These are phyloP conservation scores for Silene coronaria DNA, from an alignment of 179 eudicot species.

Conservation along the genomic window DNA sequence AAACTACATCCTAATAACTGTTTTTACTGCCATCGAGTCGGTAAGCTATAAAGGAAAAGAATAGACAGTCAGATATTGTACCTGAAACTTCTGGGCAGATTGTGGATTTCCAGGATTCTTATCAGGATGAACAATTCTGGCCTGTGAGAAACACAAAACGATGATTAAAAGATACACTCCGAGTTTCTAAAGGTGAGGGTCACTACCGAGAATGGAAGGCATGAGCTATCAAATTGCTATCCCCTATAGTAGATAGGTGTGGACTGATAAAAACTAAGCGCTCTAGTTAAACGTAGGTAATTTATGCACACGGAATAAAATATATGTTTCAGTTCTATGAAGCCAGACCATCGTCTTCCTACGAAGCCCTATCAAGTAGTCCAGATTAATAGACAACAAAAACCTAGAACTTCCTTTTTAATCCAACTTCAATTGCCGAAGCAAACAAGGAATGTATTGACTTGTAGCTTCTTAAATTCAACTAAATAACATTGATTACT, in stretches of 20 bases:
- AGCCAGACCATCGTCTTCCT: not conserved
- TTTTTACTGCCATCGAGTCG: not conserved
- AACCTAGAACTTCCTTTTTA: not conserved
- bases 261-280: not conserved
- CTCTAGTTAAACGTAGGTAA: not conserved
- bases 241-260: no score
- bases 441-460: not conserved
- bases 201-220: not conserved
- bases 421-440: no score
- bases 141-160: constrained; percentile 40
- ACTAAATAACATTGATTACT: not conserved
- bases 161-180: not conserved
- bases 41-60: not conserved
- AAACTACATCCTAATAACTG: not conserved
- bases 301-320: not conserved
- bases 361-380: no score
- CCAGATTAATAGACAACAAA: not conserved
- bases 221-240: not conserved
- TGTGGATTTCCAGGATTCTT: constrained; percentile 85
- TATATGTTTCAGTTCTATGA: not conserved
- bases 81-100: constrained; percentile 87
- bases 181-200: not conserved
- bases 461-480: not conserved
- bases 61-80: constrained; percentile 20
- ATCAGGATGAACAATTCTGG: constrained; percentile 89